Evolutionary conservation across 176 grass and related monocot species (phyloP).

Genomic region (Aegilops speltoides): DNA sequence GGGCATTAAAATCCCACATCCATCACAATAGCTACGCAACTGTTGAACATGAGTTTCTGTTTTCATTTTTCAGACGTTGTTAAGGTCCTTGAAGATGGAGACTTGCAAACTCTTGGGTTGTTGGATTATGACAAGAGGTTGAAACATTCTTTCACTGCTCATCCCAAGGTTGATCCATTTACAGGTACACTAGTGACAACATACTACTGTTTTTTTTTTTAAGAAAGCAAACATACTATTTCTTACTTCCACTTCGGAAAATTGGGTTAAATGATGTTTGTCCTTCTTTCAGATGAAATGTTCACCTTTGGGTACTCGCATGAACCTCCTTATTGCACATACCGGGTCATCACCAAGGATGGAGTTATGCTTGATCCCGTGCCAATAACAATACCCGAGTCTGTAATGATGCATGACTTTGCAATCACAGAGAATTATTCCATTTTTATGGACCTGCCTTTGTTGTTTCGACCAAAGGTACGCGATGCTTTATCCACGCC

Average conservation of each 20-base stretch:
- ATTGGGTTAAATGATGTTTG: constrained; percentile 9
- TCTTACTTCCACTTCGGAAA: neutral
- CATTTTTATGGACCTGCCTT: constrained; percentile 96
- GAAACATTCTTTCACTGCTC: constrained; percentile 93
- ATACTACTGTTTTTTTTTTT: too few species aligned
- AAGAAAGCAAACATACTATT: neutral
- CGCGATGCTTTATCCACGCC: neutral
- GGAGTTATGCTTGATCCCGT: constrained; percentile 94
- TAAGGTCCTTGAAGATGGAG: constrained; percentile 97
- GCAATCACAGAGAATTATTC: constrained; percentile 94
- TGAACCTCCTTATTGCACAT: constrained; percentile 86
- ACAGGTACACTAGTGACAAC: constrained; percentile 52
- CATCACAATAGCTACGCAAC: neutral
- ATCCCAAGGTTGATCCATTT: constrained; percentile 96
- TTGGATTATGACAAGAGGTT: constrained; percentile 94
- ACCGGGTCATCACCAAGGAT: constrained; percentile 89
- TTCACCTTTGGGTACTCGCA: constrained; percentile 98
- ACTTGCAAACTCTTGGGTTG: constrained; percentile 92
- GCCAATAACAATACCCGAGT: constrained; percentile 92
- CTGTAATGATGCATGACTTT: constrained; percentile 99
- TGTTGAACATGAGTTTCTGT: neutral
- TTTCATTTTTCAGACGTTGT: constrained; percentile 72
- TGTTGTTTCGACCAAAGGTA: constrained; percentile 91
- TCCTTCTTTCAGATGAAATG: constrained; percentile 79
- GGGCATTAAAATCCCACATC: neutral